Percentiles rank a stretch among this genome's conserved stretches.
Evolutionary conservation across 2,329 filamentous ascomycete species (phyloP).

Genomic region (Thelonectria blattea): DNA sequence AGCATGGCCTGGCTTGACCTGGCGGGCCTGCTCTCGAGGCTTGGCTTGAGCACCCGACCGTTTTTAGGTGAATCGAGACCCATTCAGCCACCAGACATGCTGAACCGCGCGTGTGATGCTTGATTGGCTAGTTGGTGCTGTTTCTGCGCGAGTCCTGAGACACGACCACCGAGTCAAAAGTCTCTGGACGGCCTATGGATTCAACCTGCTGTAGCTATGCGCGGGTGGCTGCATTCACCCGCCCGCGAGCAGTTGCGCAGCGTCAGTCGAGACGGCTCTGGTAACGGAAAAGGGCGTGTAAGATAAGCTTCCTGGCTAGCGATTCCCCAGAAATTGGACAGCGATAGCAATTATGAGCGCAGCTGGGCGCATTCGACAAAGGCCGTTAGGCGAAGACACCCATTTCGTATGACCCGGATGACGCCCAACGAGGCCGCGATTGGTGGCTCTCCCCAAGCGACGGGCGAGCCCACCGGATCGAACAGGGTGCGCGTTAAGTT

Average conservation of each 20-base stretch:
- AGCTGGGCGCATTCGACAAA: slow-evolving; percentile 16
- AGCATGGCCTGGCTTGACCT: background rate
- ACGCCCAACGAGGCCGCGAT: slow-evolving; percentile 27
- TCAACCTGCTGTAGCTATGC: background rate
- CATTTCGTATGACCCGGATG: slow-evolving; percentile 31
- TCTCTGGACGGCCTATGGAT: slow-evolving; percentile 5
- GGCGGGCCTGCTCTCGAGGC: background rate
- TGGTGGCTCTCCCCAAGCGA: slow-evolving; percentile 27
- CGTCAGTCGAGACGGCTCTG: background rate
- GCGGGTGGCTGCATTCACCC: slow-evolving; percentile 14
- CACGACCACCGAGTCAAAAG: background rate
- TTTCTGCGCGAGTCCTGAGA: slow-evolving; percentile 9
- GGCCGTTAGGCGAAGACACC: slow-evolving; percentile 26
- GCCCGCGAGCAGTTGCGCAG: background rate
- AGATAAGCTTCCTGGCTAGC: slow-evolving; percentile 15
- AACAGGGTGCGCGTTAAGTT: background rate
- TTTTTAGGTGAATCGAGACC: slow-evolving; percentile 1
- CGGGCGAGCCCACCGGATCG: slow-evolving; percentile 3
- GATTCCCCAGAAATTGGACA: slow-evolving; percentile 8
- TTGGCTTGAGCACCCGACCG: background rate
- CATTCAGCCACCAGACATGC: background rate
- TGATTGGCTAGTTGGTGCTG: slow-evolving; percentile 10
- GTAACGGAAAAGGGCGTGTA: background rate
- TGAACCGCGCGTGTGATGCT: slow-evolving; percentile 4
- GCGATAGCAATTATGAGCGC: background rate